Evolutionary conservation across 2,329 filamentous ascomycete genomes (phyloP).

Genomic region (Celoporthe dispersa): DNA sequence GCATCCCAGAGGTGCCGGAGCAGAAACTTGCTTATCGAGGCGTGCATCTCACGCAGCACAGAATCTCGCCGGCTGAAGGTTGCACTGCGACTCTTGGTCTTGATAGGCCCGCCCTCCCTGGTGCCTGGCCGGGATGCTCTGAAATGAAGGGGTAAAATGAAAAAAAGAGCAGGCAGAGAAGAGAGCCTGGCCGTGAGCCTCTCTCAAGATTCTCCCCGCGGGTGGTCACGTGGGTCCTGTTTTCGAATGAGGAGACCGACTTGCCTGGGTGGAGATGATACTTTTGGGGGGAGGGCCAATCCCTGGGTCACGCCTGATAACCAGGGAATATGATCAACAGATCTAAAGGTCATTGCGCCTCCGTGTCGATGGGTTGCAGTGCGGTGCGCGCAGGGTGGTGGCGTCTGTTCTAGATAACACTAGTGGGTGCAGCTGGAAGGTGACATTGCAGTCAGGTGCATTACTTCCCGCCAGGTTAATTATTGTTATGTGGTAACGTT

Average conservation of each 20-base stretch:
- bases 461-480: not conserved
- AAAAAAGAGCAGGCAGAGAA: not conserved
- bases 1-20: not conserved
- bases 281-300: not conserved
- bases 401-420: conserved; percentile 5
- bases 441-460: not conserved
- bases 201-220: not conserved
- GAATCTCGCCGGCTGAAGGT: not conserved
- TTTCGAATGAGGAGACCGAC: not conserved
- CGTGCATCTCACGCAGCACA: not conserved
- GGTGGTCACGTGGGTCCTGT: not conserved
- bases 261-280: not conserved
- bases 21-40: not conserved
- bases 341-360: not conserved
- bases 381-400: not conserved
- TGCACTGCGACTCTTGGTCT: not conserved
- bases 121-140: not conserved
- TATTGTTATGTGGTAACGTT: not conserved
- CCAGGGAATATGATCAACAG: not conserved
- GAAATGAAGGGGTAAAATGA: not conserved
- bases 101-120: not conserved
- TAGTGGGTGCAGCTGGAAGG: conserved; percentile 1
- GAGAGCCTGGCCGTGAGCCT: not conserved
- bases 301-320: not conserved
- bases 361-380: not conserved